Base-by-base conservation (phyloP, 768 basidiomycete species). In the Tricholomella constricta region DNA sequence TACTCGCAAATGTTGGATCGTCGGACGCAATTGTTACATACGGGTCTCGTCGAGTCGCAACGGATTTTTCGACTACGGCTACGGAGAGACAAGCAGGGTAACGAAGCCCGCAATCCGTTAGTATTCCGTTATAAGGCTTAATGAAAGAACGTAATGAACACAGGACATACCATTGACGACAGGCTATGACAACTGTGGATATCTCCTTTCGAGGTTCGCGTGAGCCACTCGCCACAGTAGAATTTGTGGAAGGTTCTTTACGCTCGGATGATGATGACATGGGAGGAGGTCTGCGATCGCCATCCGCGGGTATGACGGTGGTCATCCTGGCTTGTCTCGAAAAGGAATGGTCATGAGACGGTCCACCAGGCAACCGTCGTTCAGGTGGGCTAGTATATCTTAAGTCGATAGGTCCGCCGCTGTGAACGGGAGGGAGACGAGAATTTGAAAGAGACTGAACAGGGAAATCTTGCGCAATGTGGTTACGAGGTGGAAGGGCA, bases 61-160 rank as follows among this genome's bases (percentile, higher is more conserved):
- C 86, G 84, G 62, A 91, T 91, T 78, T 92, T 92, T 68, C 90
- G 82, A 57, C 83, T 80, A 60, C 89, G 90, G 70, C 90, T 91
- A 74, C 66, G 63, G 58, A 47, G 65, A 59, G 60, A 63, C 54
- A 58, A 60, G 65, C 55, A 69, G 65, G 66, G 65, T 54, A 62
- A 70, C 63, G 57, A 66, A 61, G 62, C 59, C 59, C 59, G 55
- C 50, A 56, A 56, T 62, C 60, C 64, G 62, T 73, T 54, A 72
- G 68, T 62, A 65, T 67, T 66, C 56, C 67, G 66, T 68, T 65
- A 72, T 70, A 73, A 70, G 65, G 69, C 55, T 72, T 73, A 72
- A 71, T 75, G 67, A 68, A 73, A 68, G 58, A 48, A 50, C 62
- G 61, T 63, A 65, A 62, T 59, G 64, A 62, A 64, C 61, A 54